Evolutionary conservation across 441 rosid species (phyloP).

Genomic region (Pelargonium australe): DNA sequence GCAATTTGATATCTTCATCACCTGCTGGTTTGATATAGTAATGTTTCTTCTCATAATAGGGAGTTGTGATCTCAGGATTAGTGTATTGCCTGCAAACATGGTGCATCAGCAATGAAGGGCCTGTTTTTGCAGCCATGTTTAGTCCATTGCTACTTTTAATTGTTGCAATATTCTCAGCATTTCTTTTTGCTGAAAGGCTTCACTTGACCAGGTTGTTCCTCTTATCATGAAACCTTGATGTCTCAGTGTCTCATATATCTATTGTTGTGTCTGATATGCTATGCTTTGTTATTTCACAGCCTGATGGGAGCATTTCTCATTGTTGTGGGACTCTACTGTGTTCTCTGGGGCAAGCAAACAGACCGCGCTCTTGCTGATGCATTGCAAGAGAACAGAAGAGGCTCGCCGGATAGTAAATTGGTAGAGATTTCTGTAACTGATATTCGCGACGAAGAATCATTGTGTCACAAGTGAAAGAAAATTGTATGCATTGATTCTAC

Average conservation of each 20-base stretch:
- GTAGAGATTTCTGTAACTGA: conserved; percentile 11
- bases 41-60: conserved; percentile 18
- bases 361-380: conserved; percentile 10
- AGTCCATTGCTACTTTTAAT: conserved; percentile 26
- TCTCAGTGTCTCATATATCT: not conserved
- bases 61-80: conserved; percentile 31
- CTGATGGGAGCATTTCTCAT: conserved; percentile 33
- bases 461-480: too few species aligned
- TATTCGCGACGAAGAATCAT: too few species aligned
- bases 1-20: too few species aligned
- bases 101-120: conserved; percentile 37
- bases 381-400: conserved; percentile 12
- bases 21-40: too few species aligned
- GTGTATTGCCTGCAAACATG: conserved; percentile 32
- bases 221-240: not conserved
- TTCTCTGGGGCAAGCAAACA: conserved; percentile 34
- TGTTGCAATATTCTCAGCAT: conserved; percentile 35
- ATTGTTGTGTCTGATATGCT: not conserved
- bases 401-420: not conserved
- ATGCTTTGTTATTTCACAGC: conserved; percentile 21
- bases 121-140: conserved; percentile 40
- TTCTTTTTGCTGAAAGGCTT: conserved; percentile 38
- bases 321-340: conserved; percentile 29
- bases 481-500: too few species aligned
- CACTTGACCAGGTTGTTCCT: conserved; percentile 33